Percentiles rank a stretch among this genome's conserved stretches.
Evolutionary conservation across 192 early-diverging fungal genomes (phyloP).

Genomic region (Rhizoclosmatium globosum): DNA sequence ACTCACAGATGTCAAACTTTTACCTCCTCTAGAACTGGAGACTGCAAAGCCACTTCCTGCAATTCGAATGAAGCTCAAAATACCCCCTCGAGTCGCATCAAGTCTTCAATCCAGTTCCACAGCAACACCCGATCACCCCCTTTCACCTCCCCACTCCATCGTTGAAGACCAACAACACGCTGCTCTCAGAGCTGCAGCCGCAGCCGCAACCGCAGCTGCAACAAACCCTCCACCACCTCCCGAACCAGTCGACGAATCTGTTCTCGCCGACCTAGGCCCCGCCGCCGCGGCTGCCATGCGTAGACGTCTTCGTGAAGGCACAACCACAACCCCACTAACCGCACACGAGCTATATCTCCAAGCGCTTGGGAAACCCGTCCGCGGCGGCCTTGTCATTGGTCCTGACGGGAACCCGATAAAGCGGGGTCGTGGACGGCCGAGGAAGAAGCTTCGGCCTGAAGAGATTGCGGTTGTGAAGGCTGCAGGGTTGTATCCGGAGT

Average conservation of each 20-base stretch:
- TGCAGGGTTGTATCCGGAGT: background rate
- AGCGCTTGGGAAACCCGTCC: background rate
- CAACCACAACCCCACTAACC: background rate
- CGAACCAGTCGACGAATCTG: slow-evolving; percentile 70
- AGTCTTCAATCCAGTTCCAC: background rate
- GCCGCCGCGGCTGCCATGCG: slow-evolving; percentile 19
- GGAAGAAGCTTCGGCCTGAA: background rate
- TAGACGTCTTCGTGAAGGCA: slow-evolving; percentile 5
- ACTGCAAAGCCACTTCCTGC: background rate
- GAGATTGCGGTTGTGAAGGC: background rate
- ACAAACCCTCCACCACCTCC: background rate
- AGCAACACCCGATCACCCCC: slow-evolving; percentile 3
- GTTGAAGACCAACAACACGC: slow-evolving; percentile 56
- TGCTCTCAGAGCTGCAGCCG: background rate
- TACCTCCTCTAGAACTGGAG: background rate
- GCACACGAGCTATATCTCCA: background rate
- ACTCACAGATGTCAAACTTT: slow-evolving; percentile 11
- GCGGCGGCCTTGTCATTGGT: slow-evolving; percentile 4
- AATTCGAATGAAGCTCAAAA: slow-evolving; percentile 7
- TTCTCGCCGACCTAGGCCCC: slow-evolving; percentile 66
- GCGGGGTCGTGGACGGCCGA: slow-evolving; percentile 17
- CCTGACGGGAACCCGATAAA: slow-evolving; percentile 18
- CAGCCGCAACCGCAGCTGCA: background rate
- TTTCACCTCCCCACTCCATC: slow-evolving; percentile 55
- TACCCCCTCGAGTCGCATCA: background rate